Conservation (phyloP, 805 yeast genomes). For the Pichia cabralensis region DNA sequence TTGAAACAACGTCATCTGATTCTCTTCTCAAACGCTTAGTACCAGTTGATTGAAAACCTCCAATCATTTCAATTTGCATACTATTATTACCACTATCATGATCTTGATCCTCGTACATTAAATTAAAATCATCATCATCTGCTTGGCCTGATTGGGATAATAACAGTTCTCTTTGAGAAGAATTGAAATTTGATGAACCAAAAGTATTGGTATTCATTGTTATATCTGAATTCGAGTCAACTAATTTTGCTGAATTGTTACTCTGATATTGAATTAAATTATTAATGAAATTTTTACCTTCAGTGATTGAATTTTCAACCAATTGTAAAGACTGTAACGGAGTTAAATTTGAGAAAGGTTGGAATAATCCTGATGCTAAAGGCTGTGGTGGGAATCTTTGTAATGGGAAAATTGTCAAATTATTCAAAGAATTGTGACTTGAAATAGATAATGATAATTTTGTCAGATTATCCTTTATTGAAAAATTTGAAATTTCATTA, state of each 20-base stretch:
- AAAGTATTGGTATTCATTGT: no score
- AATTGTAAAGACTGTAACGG: slow-evolving; percentile 12
- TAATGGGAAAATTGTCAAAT: slow-evolving; percentile 12
- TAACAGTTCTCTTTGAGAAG: no score
- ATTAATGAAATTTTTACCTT: slow-evolving; percentile 9
- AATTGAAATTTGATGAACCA: no score
- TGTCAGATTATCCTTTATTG: slow-evolving; percentile 13
- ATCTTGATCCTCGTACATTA: slow-evolving; percentile 4
- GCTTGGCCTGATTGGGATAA: slow-evolving; percentile 18
- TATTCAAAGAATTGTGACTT: background rate
- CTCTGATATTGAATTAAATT: slow-evolving; percentile 1
- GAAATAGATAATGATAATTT: slow-evolving; percentile 5
- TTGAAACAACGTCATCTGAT: slow-evolving; percentile 2
- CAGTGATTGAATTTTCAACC: slow-evolving; percentile 17
- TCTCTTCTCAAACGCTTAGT: slow-evolving; percentile 16
- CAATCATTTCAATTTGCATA: slow-evolving; percentile 21
- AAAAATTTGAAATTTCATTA: slow-evolving; percentile 13
- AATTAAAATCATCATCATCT: slow-evolving; percentile 19
- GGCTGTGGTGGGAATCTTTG: slow-evolving; percentile 13
- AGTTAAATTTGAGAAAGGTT: slow-evolving; percentile 11
- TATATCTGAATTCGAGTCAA: background rate
- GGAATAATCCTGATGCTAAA: slow-evolving; percentile 12
- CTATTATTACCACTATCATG: slow-evolving; percentile 16
- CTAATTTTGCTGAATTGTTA: no score
- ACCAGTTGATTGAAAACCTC: slow-evolving; percentile 13